Evolutionary conservation across 2,329 filamentous ascomycete species (phyloP), one percentile per base, ranked within the genome.

Genomic region (Sporothrix humicola): DNA sequence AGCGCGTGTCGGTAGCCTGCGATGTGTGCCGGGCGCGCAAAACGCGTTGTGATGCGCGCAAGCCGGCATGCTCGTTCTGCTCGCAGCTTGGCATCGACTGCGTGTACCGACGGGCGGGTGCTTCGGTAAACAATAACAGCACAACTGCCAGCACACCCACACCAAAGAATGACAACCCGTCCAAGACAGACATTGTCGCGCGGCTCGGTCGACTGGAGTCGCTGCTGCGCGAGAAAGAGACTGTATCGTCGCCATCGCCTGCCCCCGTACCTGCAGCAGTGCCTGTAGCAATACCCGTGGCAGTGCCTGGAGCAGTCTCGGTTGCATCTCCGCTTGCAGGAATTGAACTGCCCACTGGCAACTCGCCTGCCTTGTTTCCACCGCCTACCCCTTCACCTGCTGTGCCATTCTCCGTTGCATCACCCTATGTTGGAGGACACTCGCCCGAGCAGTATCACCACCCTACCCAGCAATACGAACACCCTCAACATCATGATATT

Each of bases 1-100:
- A 77, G 58, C 73, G 77, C 15, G 77, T 76, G 37, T 75, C 72
- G 54, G 76, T 75, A 71, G 77, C 77, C 6, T 77, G 77, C 50
- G 74, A 78, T 8, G 72, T 77, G 6, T 77, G 76, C 56, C 74
- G 76, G 31, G 66, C 74, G 17, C 72, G 77, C 65, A 77, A 77
- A 56, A 77, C 76, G 13, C 63, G 73, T 8, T 78, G 77, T 46
- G 73, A 77, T 72, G 59, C 73, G 48, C 26, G 72, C 68, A 61
- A 75, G 23, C 77, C 77, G 17, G 66, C 69, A 31, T 77, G 77
- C 61, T 71, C 73, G 1, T 77, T 77, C 52, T 77, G 76, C 56
- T 44, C 65, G 6, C 70, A 75, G 37, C 63, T 73, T 7, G 74
- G 74, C n/a, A 72, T 73, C 12, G 48, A 72, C 17, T 77, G 76